Evolutionary conservation across 768 basidiomycete genomes (phyloP).

Genomic region (Tulasnella sp.): DNA sequence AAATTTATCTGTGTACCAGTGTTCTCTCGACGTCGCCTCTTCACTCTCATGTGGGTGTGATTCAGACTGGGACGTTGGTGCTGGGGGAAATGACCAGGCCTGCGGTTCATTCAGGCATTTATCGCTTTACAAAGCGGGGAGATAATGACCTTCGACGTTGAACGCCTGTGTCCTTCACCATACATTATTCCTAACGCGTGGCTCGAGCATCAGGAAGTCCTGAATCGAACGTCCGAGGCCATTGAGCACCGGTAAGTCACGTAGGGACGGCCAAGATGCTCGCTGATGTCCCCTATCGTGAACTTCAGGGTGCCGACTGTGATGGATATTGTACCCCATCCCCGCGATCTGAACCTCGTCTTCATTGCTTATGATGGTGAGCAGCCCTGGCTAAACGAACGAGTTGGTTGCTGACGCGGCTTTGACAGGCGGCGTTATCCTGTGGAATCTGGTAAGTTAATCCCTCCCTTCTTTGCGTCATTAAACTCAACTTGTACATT

Average conservation of each 20-base stretch:
- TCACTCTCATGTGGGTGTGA: constrained; percentile 66
- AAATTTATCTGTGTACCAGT: constrained; percentile 44
- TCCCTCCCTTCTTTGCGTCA: not conserved
- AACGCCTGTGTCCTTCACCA: constrained; percentile 64
- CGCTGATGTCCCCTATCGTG: not conserved
- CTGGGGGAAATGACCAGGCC: constrained; percentile 32
- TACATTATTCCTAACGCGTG: constrained; percentile 78
- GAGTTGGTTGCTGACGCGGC: not conserved
- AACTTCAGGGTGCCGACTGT: constrained; percentile 50
- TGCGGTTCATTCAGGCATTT: constrained; percentile 48
- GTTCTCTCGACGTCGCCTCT: constrained; percentile 66
- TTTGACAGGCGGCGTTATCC: constrained; percentile 59
- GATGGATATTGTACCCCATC: constrained; percentile 68
- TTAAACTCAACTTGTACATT: not conserved
- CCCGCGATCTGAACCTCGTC: constrained; percentile 69
- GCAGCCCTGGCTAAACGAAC: not conserved
- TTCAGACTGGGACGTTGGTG: not conserved
- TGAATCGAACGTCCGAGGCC: constrained; percentile 45
- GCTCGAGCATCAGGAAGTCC: constrained; percentile 68
- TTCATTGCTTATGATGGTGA: constrained; percentile 77
- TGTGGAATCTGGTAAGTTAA: constrained; percentile 59
- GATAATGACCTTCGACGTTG: constrained; percentile 75
- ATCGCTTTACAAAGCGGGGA: constrained; percentile 59
- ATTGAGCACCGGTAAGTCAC: constrained; percentile 38
- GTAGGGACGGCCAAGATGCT: constrained; percentile 29